These are phyloP conservation scores for Pseudohalonectria lignicola DNA, from an alignment of 2,329 filamentous ascomycete genomes.

Conservation along the genomic window DNA sequence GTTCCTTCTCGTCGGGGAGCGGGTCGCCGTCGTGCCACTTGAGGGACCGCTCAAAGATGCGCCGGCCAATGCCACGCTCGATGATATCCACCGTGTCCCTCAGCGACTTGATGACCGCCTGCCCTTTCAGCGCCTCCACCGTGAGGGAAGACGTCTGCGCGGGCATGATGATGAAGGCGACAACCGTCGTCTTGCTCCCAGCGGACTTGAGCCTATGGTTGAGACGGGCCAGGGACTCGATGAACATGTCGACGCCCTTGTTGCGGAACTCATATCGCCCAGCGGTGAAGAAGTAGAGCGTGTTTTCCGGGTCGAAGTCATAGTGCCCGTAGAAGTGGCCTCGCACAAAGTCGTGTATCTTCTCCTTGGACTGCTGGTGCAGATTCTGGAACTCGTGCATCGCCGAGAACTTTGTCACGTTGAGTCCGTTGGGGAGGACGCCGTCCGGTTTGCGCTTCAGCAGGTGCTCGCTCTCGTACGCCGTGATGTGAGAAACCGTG, in stretches of 20 bases:
- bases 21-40: constrained; percentile 93
- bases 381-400: constrained; percentile 99
- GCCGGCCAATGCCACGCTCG: constrained; percentile 81
- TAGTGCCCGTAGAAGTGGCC: constrained; percentile 98
- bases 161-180: constrained; percentile 98
- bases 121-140: constrained; percentile 90
- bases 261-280: constrained; percentile 97
- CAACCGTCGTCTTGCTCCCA: constrained; percentile 85
- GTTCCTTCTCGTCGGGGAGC: constrained; percentile 91
- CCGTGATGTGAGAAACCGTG: constrained; percentile 96
- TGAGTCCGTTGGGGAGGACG: constrained; percentile 90
- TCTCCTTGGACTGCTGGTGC: constrained; percentile 92
- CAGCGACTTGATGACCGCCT: constrained; percentile 94
- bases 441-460: constrained; percentile 97
- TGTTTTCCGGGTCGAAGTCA: constrained; percentile 94
- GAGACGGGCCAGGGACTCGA: constrained; percentile 85
- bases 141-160: constrained; percentile 92
- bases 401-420: constrained; percentile 96
- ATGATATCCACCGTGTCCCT: constrained; percentile 89
- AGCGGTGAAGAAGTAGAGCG: constrained; percentile 93
- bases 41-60: constrained; percentile 88
- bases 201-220: constrained; percentile 83
- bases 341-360: constrained; percentile 95
- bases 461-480: constrained; percentile 94
- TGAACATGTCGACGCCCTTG: constrained; percentile 99